Evolutionary conservation across 768 basidiomycete species (phyloP), one percentile per base, ranked within the genome.

Genomic region (Boletus reticulatus): DNA sequence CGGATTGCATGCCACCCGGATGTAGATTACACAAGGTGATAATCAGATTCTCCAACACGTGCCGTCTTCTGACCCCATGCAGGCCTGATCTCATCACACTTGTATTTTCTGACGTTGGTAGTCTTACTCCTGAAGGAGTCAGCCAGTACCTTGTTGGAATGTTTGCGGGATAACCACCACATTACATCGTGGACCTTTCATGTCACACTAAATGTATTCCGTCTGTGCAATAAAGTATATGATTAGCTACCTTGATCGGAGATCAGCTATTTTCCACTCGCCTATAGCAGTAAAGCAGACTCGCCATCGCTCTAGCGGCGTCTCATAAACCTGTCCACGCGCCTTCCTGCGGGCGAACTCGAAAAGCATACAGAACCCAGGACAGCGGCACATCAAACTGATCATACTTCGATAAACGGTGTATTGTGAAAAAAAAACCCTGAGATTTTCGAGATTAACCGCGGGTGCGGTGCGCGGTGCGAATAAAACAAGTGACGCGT

Each of bases 91-190:
- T 96, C 60, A 96, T 98, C 60, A 89, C 92, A 36, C 81, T 98
- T 37, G 92, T 98, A 37, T 91, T 98, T 68, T 93, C 91, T 53
- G 96, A 98, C 64, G 85, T 98, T 41, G 96, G 96, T 20, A 91
- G 92, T 63, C 78, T 95, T 59, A 94, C 92, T 20, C 93, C 94
- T 32, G 90, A 92, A 74, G 90, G 91, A 55, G 92, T 97, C 60
- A 94, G 92, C 73, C 93, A 94, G 71, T 95, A 95, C 70, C 80
- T 97, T 43, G 94, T 97, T 55, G 93, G 92, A 61, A 94, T 95
- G 87, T 96, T 92, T 76, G 87, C 89, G 59, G 89, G 85, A 62
- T 88, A 67, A 76, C 43, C 49, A 49, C 54, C 49, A 49, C 54
- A 55, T 60, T 62, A 43, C 44, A 39, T 29, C 31, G 41, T 57